These are phyloP conservation scores for Acacia melanoxylon DNA, from an alignment of 306 rosid species.

Conservation along the genomic window DNA sequence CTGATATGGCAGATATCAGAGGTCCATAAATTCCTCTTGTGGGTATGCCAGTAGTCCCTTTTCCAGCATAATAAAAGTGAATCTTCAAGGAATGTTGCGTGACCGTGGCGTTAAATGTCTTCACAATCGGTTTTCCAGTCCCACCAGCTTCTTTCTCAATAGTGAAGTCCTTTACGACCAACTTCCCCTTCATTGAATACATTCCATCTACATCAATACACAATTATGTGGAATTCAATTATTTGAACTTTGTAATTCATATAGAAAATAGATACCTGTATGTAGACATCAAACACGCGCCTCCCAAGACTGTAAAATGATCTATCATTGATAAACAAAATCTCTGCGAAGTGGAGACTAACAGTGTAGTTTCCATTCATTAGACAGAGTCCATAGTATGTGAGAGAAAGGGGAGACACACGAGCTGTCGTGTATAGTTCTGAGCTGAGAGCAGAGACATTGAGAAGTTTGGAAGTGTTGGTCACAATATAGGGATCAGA, in stretches of 20 bases:
- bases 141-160: conserved; percentile 81
- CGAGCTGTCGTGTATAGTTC: conserved; percentile 75
- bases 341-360: conserved; percentile 93
- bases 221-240: conserved; percentile 13
- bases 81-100: conserved; percentile 66
- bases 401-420: conserved; percentile 78
- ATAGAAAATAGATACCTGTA: conserved; percentile 60
- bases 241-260: not conserved
- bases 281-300: conserved; percentile 75
- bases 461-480: conserved; percentile 64
- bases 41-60: conserved; percentile 99
- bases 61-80: conserved; percentile 91
- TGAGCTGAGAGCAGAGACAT: conserved; percentile 42
- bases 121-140: conserved; percentile 59
- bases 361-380: conserved; percentile 74
- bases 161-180: conserved; percentile 77
- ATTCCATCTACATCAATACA: conserved; percentile 35
- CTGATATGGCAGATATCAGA: conserved; percentile 83
- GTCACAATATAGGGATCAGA: conserved; percentile 61
- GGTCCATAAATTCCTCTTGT: conserved; percentile 91
- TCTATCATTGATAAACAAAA: conserved; percentile 55
- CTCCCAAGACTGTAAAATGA: conserved; percentile 69
- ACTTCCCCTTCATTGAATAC: conserved; percentile 53
- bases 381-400: conserved; percentile 91
- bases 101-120: conserved; percentile 57